Evolutionary conservation across 225 moss, liverwort and hornwort genomes (phyloP), one percentile per base, ranked within the genome.

Genomic region (Ulota crispa): DNA sequence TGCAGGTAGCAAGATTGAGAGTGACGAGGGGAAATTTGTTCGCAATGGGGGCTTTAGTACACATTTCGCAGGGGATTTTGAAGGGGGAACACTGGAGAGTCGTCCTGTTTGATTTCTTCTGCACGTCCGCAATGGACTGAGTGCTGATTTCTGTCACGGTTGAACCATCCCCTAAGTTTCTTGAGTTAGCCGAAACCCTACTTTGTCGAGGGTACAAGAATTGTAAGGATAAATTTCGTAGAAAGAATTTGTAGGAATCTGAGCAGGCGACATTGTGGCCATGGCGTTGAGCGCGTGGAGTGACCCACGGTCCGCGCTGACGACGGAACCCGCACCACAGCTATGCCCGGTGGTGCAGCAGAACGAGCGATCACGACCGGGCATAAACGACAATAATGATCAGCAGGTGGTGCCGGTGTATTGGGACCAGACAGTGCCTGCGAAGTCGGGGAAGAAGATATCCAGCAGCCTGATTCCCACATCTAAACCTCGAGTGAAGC

Each of bases 361-460:
- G n/a, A 73, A 15, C 8, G 71, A 37, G 73, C 74, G 45, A 42
- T 60, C 37, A 70, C 71, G 62, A 52, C 59, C 8, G n/a, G 6
- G 26, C n/a, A n/a, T n/a, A 16, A 68, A 83, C 57, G 30, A 63
- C 43, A 70, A 55, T 71, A 70, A 55, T 71, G 89, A 87, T 78
- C 89, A 89, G 56, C 78, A 74, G 45, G 89, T 89, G 45, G 89
- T 89, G 78, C 89, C 89, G 75, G 89, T 76, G 60, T 87, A 85
- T 76, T 24, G 85, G 83, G 89, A 89, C 75, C 89, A 89, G 61
- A 83, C 81, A 11, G 87, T 89, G 64, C 87, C 89, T 6, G 83
- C 83, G 55, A 87, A 85, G 89, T n/a, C 78, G 57, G 21, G 62
- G 55, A 68, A 75, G 39, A 70, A 7, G 1, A 41, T 74, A 39